phyloP scores from a whole-genome alignment of 2,329 filamentous ascomycete genomes.

The Zymoseptoria brevis region DNA sequence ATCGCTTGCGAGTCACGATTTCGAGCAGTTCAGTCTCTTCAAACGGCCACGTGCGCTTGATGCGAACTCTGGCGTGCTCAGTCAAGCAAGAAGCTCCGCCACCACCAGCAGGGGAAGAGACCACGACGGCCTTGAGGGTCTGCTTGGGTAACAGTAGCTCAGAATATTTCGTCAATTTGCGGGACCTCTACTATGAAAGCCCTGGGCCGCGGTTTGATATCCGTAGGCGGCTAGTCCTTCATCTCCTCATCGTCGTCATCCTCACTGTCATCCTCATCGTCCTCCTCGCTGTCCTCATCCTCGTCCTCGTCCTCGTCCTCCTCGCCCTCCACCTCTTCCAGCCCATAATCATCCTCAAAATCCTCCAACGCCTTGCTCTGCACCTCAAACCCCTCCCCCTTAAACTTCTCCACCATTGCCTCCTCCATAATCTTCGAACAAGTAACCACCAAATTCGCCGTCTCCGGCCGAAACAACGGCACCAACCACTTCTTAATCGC shows the following conservation, averaged over 20 bases:
- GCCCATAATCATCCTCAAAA: constrained; percentile 85
- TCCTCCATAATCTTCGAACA: constrained; percentile 80
- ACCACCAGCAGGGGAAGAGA: too few relatives aligned
- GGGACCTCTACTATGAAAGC: too few relatives aligned
- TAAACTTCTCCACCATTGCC: constrained; percentile 68
- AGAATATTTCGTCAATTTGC: too few relatives aligned
- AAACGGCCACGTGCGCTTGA: too few relatives aligned
- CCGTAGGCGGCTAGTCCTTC: not conserved
- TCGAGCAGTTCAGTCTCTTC: too few relatives aligned
- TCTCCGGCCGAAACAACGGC: constrained; percentile 70
- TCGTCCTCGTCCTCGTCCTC: constrained; percentile 53
- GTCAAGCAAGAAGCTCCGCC: too few relatives aligned
- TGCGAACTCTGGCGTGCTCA: too few relatives aligned
- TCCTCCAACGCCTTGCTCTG: constrained; percentile 64
- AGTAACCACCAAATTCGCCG: constrained; percentile 78
- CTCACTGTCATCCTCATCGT: constrained; percentile 41
- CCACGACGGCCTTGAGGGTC: too few relatives aligned
- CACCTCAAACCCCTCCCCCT: constrained; percentile 68
- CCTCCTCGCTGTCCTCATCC: constrained; percentile 46
- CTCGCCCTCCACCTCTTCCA: constrained; percentile 55
- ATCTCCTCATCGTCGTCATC: constrained; percentile 32
- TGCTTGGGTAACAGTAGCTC: too few relatives aligned
- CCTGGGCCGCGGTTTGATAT: not conserved
- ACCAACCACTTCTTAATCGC: constrained; percentile 69
- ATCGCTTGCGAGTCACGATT: too few relatives aligned